These are phyloP conservation scores for Metschnikowia santaceciliae DNA, from an alignment of 805 yeast genomes.

Conservation along the genomic window DNA sequence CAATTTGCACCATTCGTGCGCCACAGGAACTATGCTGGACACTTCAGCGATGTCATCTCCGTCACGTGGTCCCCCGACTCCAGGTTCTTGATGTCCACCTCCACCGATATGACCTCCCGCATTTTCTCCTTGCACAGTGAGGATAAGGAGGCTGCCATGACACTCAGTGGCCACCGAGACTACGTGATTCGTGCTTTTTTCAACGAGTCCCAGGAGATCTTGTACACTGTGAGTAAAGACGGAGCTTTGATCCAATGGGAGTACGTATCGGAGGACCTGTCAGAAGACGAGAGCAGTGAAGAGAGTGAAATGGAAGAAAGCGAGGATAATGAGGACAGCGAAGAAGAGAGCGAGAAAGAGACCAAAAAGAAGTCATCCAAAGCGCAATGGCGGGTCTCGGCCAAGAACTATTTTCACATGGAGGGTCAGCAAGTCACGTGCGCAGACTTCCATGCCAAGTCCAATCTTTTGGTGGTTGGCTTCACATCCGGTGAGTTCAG, in stretches of 20 bases:
- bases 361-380: not conserved
- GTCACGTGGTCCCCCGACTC: conserved; percentile 90
- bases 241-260: conserved; percentile 95
- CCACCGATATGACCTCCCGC: conserved; percentile 86
- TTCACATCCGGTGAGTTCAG: conserved; percentile 88
- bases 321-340: conserved; percentile 16
- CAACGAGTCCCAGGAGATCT: conserved; percentile 79
- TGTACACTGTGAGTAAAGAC: conserved; percentile 88
- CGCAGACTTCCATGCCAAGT: conserved; percentile 72
- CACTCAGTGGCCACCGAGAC: conserved; percentile 90
- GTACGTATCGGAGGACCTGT: conserved; percentile 53
- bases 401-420: conserved; percentile 70
- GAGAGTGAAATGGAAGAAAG: conserved; percentile 19
- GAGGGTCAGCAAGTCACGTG: conserved; percentile 66
- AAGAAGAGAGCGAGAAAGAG: not conserved
- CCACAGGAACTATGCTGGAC: conserved; percentile 88
- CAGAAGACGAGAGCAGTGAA: conserved; percentile 34
- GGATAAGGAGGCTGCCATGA: conserved; percentile 70
- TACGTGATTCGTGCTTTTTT: conserved; percentile 85
- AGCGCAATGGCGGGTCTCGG: conserved; percentile 68
- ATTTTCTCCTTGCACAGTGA: conserved; percentile 71
- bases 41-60: conserved; percentile 73
- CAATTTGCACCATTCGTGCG: conserved; percentile 96
- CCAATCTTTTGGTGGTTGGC: conserved; percentile 80
- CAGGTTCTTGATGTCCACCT: conserved; percentile 77